Base-by-base conservation (phyloP, 768 basidiomycete genomes). In the Lepiota subincarnata region DNA sequence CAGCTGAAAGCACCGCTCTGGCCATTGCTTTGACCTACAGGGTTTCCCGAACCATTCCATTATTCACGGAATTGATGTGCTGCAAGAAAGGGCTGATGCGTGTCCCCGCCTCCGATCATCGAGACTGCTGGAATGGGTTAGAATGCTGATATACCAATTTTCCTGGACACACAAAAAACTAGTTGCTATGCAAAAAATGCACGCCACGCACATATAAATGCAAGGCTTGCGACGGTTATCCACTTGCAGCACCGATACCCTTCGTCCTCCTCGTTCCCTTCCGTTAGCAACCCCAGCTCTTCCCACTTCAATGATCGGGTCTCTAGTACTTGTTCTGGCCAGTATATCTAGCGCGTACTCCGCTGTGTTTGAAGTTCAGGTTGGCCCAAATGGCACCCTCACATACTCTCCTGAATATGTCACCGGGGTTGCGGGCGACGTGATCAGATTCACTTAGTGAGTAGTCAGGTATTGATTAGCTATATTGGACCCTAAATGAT, bases 381-480 rank as follows among this genome's bases (percentile, higher is more conserved):
- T 77, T 26, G 75, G 73, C 13, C 59, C 69, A 6, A 59, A 59
- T 44, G 68, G 69, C 4, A 59, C 59, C 12, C 57, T 74, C 13
- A 56, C 50, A 0, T 77, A 64, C 48, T 55, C 66, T 35, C 75
- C 75, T 0, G 60, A 66, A 19, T 70, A 56, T 45, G 62, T 77
- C 13, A 71, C 58, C 44, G 81, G 81, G 6, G 60, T 64, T 12
- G 50, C 66, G 7, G 79, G 79, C 1, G 80, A 83, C 55, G 65
- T 62, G 0, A 68, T 83, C 13, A 64, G 68, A 40, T 82, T 83
- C 58, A 68, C 62, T 26, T 82, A 82, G 76, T 72, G 61, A 58
- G 78, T 71, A 59, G 57, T 61, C 48, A 70, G 65, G 52, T 64
- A 50, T 37, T 34, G 2, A 40, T 34, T 28, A 10, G 16, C 42